Percentiles rank a stretch among this genome's conserved stretches.
phyloP scores from a whole-genome alignment of 2,329 filamentous ascomycete species.

The Drechslerella stenobrocha region DNA sequence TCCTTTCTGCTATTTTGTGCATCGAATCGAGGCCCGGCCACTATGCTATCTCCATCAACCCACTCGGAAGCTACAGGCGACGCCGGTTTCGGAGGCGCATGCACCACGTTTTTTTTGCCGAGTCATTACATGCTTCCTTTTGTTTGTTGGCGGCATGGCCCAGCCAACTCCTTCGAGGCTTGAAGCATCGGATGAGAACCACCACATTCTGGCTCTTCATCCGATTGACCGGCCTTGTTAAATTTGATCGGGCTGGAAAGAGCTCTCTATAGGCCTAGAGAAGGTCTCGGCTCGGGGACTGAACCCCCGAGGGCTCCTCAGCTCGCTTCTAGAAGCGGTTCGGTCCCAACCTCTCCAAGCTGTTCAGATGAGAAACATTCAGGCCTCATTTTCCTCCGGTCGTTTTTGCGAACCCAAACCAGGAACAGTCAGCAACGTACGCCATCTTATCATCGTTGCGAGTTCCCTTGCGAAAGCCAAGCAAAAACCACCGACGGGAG shows the following conservation, averaged over 20 bases:
- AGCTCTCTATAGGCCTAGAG: background rate
- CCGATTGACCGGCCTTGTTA: background rate
- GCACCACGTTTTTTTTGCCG: background rate
- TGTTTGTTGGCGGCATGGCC: too few species aligned
- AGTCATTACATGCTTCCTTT: too few species aligned
- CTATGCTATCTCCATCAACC: background rate
- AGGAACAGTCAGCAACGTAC: background rate
- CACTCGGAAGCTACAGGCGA: background rate
- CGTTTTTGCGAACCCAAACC: background rate
- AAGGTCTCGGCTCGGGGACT: constrained; percentile 1
- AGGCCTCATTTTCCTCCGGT: background rate
- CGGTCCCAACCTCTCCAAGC: background rate
- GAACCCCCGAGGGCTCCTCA: background rate
- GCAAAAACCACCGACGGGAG: constrained; percentile 8
- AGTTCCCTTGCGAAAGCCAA: background rate
- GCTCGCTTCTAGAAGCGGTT: constrained; percentile 4
- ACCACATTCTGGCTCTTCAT: background rate
- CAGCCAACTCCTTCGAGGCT: background rate
- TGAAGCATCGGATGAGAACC: background rate
- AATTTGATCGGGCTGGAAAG: background rate
- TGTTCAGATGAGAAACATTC: background rate
- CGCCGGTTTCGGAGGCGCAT: background rate
- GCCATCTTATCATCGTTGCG: background rate
- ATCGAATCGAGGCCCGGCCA: background rate
- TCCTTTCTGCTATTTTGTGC: background rate